A percentile compares a stretch with the other conserved stretches of the same genome.
These are phyloP conservation scores for Botrytis squamosa DNA, from an alignment of 2,329 filamentous ascomycete genomes.

Conservation along the genomic window DNA sequence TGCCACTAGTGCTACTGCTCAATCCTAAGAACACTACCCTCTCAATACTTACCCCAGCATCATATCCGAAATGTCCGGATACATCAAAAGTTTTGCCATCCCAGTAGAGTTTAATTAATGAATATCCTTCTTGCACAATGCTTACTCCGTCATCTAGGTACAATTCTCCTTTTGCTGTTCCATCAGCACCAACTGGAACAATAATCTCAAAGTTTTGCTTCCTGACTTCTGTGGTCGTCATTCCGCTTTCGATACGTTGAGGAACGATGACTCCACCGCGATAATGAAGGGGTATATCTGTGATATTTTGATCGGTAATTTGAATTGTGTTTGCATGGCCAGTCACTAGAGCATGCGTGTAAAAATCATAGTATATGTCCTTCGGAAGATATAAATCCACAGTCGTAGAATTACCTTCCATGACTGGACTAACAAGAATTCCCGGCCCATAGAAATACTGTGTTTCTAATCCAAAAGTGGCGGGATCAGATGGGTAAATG, in stretches of 20 bases:
- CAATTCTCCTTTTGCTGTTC: conserved; percentile 63
- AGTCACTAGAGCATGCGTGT: conserved; percentile 48
- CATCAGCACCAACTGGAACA: conserved; percentile 62
- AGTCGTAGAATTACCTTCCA: conserved; percentile 45
- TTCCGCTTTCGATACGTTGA: conserved; percentile 53
- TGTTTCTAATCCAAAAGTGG: conserved; percentile 47
- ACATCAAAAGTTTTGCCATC: conserved; percentile 50
- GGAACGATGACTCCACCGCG: conserved; percentile 66
- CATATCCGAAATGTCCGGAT: conserved; percentile 48
- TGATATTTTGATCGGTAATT: conserved; percentile 43
- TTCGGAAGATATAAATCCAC: conserved; percentile 51
- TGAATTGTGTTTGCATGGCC: conserved; percentile 45
- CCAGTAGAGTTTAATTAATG: conserved; percentile 60
- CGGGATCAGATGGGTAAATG: conserved; percentile 57
- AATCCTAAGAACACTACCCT: conserved; percentile 52
- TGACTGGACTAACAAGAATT: conserved; percentile 51
- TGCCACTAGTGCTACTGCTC: neutral
- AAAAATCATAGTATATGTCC: conserved; percentile 51
- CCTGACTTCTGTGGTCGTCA: conserved; percentile 63
- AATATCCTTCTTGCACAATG: conserved; percentile 53
- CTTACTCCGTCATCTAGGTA: conserved; percentile 78
- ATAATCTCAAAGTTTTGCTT: conserved; percentile 68
- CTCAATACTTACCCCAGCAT: conserved; percentile 45
- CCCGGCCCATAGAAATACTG: conserved; percentile 53
- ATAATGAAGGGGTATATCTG: conserved; percentile 65